Base-by-base conservation (phyloP, 305 asterid genomes). In the Fraxinus paxiana region DNA sequence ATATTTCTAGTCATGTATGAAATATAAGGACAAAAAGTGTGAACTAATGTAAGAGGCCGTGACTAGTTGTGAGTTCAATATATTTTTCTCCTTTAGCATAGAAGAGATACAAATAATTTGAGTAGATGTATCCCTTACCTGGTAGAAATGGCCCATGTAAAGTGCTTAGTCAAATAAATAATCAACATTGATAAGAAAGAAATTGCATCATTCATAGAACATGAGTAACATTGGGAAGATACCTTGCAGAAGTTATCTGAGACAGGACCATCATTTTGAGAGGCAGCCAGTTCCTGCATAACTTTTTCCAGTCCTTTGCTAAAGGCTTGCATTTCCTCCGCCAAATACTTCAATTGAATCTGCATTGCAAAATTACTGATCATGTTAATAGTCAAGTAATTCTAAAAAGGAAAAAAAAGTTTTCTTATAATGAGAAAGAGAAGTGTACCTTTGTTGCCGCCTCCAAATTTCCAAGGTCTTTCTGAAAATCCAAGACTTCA, bases 271-370 rank as follows among this genome's bases (percentile, higher is more conserved):
- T 93, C 97, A 79, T 88, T 89, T 86, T 88, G 91, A 13, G 98
- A 91, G 80, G 90, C 88, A 75, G 89, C 80, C 72, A 94, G 86
- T 86, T 94, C 98, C 46, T 91, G 92, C 37, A 79, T 86, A 46
- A 93, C 92, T 83, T 89, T 94, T 87, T 93, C 96, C 37, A 92
- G 88, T 80, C 97, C 97, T 86, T 92, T 94, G 89, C 82, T 85
- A 76, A 93, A 82, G 65, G 95, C 90, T 85, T 90, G 95, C 98
- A 92, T 94, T 91, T 94, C 97, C 92, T 92, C 97, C 5, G 97
- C 96, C 88, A 93, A 88, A 85, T 87, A 90, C 89, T 94, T 93
- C 46, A 93, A 82, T 77, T 94, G 97, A 85, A 92, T 82, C 98
- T 94, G 92, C 85, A 86, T 46, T 70, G 46, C 20, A 84, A 61